Evolutionary conservation across 495 filamentous ascomycete genomes (phyloP).

Genomic region (Neurospora sp.): DNA sequence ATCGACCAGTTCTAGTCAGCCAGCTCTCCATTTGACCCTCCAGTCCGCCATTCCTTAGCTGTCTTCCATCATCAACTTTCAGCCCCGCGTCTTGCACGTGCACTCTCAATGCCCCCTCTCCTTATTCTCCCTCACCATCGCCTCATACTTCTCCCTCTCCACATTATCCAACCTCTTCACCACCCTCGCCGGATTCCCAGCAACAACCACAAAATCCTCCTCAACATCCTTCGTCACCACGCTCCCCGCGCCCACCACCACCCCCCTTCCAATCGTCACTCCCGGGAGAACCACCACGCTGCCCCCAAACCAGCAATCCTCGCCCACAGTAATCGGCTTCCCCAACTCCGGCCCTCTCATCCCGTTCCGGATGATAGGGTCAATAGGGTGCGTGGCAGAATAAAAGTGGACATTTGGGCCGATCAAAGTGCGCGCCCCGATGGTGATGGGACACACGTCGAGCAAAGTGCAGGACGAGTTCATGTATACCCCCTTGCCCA

Average conservation of each 20-base stretch:
- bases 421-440: conserved; percentile 70
- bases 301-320: conserved; percentile 87
- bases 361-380: conserved; percentile 64
- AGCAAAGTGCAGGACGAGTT: conserved; percentile 69
- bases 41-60: too few species aligned
- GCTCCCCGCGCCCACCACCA: conserved; percentile 72
- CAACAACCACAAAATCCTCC: conserved; percentile 51
- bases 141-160: not conserved
- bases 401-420: conserved; percentile 72
- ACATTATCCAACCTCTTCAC: conserved; percentile 41
- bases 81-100: too few species aligned
- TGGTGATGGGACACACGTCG: conserved; percentile 67
- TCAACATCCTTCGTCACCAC: conserved; percentile 85
- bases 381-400: conserved; percentile 64
- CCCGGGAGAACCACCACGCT: conserved; percentile 67
- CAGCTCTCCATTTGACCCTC: too few species aligned
- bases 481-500: conserved; percentile 62
- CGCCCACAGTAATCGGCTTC: conserved; percentile 64
- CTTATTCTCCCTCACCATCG: not conserved
- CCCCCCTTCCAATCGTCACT: conserved; percentile 66
- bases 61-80: not conserved
- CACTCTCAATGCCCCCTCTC: not conserved
- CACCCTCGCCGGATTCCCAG: conserved; percentile 57
- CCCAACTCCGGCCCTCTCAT: conserved; percentile 66
- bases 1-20: too few species aligned